A percentile compares a stretch with the other conserved stretches of the same genome.
Conservation (phyloP, 495 filamentous ascomycete species). For the Hyaloscypha bicolor region DNA sequence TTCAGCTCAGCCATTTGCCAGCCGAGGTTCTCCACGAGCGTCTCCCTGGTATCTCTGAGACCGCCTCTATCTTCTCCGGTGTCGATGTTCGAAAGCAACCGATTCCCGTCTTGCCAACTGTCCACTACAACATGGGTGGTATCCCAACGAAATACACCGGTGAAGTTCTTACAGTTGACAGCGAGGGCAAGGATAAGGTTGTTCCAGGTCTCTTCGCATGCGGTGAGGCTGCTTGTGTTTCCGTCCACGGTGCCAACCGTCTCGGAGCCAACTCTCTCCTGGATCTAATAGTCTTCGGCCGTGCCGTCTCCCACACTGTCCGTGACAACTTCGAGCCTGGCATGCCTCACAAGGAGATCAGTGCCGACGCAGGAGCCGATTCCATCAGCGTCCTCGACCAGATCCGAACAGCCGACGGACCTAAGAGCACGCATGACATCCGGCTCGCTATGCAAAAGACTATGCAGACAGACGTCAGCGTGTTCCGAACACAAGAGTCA, state of each 20-base stretch:
- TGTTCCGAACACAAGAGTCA: constrained; percentile 91
- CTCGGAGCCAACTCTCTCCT: constrained; percentile 97
- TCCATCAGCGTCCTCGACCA: constrained; percentile 86
- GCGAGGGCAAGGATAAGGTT: constrained; percentile 83
- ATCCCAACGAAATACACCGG: constrained; percentile 97
- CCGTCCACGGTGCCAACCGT: constrained; percentile 96
- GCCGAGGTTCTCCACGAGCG: constrained; percentile 90
- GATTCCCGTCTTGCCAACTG: constrained; percentile 94
- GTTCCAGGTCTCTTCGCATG: constrained; percentile 95
- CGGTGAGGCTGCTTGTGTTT: constrained; percentile 96
- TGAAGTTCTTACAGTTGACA: constrained; percentile 87
- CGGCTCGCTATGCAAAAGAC: constrained; percentile 93
- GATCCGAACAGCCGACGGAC: constrained; percentile 78
- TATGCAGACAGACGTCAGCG: constrained; percentile 96
- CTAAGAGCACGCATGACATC: constrained; percentile 83
- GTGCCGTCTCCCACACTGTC: constrained; percentile 94
- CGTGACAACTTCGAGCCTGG: constrained; percentile 86
- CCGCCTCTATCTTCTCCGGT: constrained; percentile 92
- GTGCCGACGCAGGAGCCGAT: constrained; percentile 69
- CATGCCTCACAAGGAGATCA: constrained; percentile 70
- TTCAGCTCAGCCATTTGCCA: constrained; percentile 93
- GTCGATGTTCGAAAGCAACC: constrained; percentile 96
- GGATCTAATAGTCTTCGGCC: constrained; percentile 95
- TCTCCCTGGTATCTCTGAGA: constrained; percentile 97
- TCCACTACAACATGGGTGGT: constrained; percentile 99